Percentiles rank a stretch among this genome's conserved stretches.
These are phyloP conservation scores for Neonectria neomacrospora DNA, from an alignment of 2,329 filamentous ascomycete species.

Conservation along the genomic window DNA sequence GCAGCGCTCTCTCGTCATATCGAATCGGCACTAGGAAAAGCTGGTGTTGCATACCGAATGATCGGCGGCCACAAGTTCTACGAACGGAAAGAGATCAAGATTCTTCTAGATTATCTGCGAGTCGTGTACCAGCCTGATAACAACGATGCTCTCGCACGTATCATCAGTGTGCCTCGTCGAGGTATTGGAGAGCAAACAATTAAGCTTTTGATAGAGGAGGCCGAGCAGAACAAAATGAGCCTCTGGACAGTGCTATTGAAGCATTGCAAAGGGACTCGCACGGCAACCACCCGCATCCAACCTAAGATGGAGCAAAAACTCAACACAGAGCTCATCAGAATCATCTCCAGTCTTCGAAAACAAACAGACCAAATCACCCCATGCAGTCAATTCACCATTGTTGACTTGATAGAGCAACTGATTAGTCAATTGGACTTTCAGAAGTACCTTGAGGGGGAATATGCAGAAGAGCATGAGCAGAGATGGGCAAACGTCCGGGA, in stretches of 20 bases:
- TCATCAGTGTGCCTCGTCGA: slow-evolving; percentile 86
- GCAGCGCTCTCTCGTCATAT: slow-evolving; percentile 86
- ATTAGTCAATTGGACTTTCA: slow-evolving; percentile 77
- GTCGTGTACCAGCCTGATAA: slow-evolving; percentile 87
- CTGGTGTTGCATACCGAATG: slow-evolving; percentile 90
- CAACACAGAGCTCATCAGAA: slow-evolving; percentile 60
- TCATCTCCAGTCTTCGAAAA: slow-evolving; percentile 51
- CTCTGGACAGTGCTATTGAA: slow-evolving; percentile 78
- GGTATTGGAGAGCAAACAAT: slow-evolving; percentile 84
- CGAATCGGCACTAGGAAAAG: slow-evolving; percentile 82
- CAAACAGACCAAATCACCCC: slow-evolving; percentile 44
- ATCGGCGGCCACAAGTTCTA: slow-evolving; percentile 91
- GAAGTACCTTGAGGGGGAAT: slow-evolving; percentile 76
- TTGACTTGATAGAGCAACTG: slow-evolving; percentile 62
- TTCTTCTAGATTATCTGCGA: slow-evolving; percentile 87
- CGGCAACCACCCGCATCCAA: slow-evolving; percentile 60
- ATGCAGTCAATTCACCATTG: slow-evolving; percentile 50
- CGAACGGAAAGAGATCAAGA: slow-evolving; percentile 88
- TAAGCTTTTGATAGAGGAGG: slow-evolving; percentile 79
- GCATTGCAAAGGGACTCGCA: slow-evolving; percentile 63
- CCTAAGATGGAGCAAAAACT: slow-evolving; percentile 64
- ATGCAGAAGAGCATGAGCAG: slow-evolving; percentile 79
- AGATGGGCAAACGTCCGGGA: slow-evolving; percentile 92
- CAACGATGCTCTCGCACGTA: slow-evolving; percentile 84
- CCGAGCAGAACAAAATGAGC: slow-evolving; percentile 73